A percentile compares a stretch with the other conserved stretches of the same genome.
Evolutionary conservation across 768 basidiomycete species (phyloP).

Genomic region (Hydnum rufescens): DNA sequence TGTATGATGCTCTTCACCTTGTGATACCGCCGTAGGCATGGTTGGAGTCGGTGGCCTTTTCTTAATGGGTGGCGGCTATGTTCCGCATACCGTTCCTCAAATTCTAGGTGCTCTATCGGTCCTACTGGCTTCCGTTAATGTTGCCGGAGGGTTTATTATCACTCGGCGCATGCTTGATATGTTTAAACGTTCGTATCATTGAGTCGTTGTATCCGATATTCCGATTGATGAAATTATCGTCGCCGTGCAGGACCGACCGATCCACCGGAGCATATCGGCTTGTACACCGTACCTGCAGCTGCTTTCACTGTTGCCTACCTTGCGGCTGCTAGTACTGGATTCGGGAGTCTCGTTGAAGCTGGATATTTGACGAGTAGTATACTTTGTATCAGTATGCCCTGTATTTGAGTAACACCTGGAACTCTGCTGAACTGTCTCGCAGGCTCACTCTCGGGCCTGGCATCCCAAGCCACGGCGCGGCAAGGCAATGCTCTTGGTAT

Average conservation of each 20-base stretch:
- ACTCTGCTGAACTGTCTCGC: constrained; percentile 1
- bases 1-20: neutral
- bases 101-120: constrained; percentile 62
- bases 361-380: constrained; percentile 71
- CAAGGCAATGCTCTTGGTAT: constrained; percentile 82
- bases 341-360: constrained; percentile 72
- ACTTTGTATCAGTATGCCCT: constrained; percentile 52
- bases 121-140: constrained; percentile 73
- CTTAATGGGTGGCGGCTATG: constrained; percentile 75
- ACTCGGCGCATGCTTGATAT: constrained; percentile 87
- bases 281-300: constrained; percentile 60
- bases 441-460: constrained; percentile 65
- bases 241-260: constrained; percentile 30
- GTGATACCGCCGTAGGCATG: constrained; percentile 26
- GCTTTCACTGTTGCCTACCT: constrained; percentile 73
- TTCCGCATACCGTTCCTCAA: constrained; percentile 68
- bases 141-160: constrained; percentile 74
- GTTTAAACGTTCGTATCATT: constrained; percentile 42
- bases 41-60: constrained; percentile 75
- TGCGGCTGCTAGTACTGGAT: constrained; percentile 62
- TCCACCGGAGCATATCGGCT: constrained; percentile 73
- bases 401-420: neutral
- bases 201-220: no score
- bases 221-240: neutral
- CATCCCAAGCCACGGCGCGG: constrained; percentile 62